Base-by-base conservation (phyloP, 2,329 filamentous ascomycete genomes). In the Atkinsonella hypoxylon region DNA sequence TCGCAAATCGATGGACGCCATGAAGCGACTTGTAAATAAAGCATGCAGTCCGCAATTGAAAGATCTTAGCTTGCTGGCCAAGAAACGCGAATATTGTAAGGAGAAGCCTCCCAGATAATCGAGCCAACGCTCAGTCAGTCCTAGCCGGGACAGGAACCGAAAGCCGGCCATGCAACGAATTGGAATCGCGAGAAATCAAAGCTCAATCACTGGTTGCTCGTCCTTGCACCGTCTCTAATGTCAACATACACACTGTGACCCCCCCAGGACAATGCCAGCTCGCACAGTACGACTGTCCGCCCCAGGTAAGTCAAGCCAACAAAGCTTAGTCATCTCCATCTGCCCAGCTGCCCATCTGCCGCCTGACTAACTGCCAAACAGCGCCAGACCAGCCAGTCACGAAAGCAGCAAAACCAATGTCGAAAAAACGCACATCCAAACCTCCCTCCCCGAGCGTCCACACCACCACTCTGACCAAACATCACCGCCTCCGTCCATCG, bases 271-370 rank as follows among this genome's bases (percentile, higher is more conserved):
- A 26, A 26, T 26, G 5, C 6, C 26, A 64, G 64, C 61, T 59
- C 63, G 55, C 57, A 66, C 64, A 50, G 62, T 41, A 4, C 13
- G 5, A 11, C 26, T 40, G 39, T 30, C n/a, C 15, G 26, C 15
- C 30, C 11, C 13, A 6, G 3, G 20, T 4, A 30, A 45, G 26
- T 30, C 15, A 59, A 18, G 15, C 50, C 51, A 59, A 60, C 53
- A 51, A 22, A 0, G 59, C 62, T 67, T 64, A 67, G 64, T 67
- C 64, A 67, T 58, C 51, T 58, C 43, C 45, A 51, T 60, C 58
- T 58, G 57, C 54, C 56, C 61, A 66, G 62, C 57, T 31, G 34
- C 57, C 59, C 51, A 55, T 51, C 51, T 53, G 54, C 58, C 55
- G 58, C 59, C 58, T 59, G 17, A 18, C 34, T n/a, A 40, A 18